Evolutionary conservation across 2,329 filamentous ascomycete species (phyloP).

Genomic region (Ceratocystis smalleyi): DNA sequence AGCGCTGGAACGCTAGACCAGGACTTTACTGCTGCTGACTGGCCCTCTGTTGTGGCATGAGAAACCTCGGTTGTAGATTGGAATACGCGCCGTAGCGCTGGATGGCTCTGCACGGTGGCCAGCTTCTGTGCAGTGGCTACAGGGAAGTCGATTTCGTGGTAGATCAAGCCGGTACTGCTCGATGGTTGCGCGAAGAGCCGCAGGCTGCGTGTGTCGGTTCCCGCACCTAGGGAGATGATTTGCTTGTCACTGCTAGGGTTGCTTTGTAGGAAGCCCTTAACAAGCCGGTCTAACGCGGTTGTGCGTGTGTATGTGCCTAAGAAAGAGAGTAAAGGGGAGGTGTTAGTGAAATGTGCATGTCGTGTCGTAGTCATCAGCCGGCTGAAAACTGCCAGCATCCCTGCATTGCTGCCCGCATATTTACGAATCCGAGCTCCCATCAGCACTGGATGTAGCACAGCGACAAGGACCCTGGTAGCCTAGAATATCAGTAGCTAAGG

Average conservation of each 20-base stretch:
- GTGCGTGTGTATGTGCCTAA: conserved; percentile 87
- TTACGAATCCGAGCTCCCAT: background rate
- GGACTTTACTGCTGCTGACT: background rate
- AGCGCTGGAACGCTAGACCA: conserved; percentile 21
- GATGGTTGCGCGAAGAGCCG: conserved; percentile 43
- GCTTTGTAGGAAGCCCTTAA: conserved; percentile 50
- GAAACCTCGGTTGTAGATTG: conserved; percentile 20
- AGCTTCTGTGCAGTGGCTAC: conserved; percentile 56
- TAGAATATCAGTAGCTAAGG: background rate
- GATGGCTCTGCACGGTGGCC: conserved; percentile 33
- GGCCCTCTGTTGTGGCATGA: conserved; percentile 19
- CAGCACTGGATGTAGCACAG: background rate
- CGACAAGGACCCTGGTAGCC: background rate
- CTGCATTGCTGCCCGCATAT: too few relatives aligned
- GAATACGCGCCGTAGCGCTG: conserved; percentile 28
- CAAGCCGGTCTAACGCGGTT: conserved; percentile 61
- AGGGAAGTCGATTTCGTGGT: conserved; percentile 88
- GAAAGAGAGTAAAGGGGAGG: background rate
- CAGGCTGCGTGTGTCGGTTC: conserved; percentile 82
- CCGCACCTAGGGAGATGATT: conserved; percentile 82
- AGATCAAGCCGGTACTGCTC: conserved; percentile 38
- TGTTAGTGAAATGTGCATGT: background rate
- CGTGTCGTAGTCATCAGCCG: background rate
- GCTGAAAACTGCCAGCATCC: background rate
- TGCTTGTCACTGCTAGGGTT: conserved; percentile 38